Conservation (phyloP, 192 early-diverging fungal genomes). For the Entophlyctis helioformis region DNA sequence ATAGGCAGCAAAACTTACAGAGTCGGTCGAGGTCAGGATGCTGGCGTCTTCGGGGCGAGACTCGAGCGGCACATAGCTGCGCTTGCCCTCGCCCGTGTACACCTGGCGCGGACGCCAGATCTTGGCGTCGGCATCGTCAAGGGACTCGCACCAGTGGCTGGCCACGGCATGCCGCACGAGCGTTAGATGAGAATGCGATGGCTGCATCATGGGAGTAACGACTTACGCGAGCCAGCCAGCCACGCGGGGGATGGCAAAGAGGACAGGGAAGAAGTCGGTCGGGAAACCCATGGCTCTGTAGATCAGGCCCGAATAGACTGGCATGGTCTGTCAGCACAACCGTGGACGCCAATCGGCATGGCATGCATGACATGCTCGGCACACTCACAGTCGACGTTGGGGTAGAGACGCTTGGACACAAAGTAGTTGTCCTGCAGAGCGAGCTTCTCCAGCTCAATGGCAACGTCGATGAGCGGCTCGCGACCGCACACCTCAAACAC, state of each 20-base stretch:
- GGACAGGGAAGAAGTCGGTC: slow-evolving; percentile 61
- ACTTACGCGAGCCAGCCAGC: slow-evolving; percentile 44
- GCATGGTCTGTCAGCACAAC: no score
- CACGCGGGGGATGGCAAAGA: slow-evolving; percentile 43
- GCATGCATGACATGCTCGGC: not conserved
- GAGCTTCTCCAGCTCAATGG: slow-evolving; percentile 44
- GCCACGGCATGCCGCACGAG: slow-evolving; percentile 3
- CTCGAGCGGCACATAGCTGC: slow-evolving; percentile 28
- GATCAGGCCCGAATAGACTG: slow-evolving; percentile 41
- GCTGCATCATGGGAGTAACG: not conserved
- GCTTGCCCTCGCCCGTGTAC: slow-evolving; percentile 32
- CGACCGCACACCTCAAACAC: slow-evolving; percentile 55
- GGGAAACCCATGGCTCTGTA: slow-evolving; percentile 63
- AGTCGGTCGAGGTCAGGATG: slow-evolving; percentile 1
- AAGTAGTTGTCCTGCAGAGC: slow-evolving; percentile 54
- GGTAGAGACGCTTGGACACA: slow-evolving; percentile 48
- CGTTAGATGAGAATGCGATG: not conserved
- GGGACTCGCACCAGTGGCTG: slow-evolving; percentile 44
- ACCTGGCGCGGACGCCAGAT: slow-evolving; percentile 56
- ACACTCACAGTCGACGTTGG: slow-evolving; percentile 37
- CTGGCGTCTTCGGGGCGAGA: slow-evolving; percentile 1
- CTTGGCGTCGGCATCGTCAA: slow-evolving; percentile 40
- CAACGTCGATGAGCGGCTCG: slow-evolving; percentile 50
- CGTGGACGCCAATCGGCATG: no score
- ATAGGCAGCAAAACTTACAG: slow-evolving; percentile 1